These are phyloP conservation scores for Dendrobium officinale DNA, from an alignment of 106 monocot species.

Conservation along the genomic window DNA sequence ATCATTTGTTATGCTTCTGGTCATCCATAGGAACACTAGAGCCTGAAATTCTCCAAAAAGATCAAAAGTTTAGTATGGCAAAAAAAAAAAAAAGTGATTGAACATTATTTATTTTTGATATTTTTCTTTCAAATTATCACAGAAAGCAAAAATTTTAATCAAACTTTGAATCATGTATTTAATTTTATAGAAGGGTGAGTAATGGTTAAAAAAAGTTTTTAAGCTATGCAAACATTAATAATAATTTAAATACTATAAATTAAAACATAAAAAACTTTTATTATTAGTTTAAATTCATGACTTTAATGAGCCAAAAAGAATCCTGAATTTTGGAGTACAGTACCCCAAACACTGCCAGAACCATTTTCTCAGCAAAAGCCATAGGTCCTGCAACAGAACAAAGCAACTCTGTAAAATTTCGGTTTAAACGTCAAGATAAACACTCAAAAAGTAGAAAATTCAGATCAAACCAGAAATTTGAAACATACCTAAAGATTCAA, in stretches of 20 bases:
- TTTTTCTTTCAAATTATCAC: neutral
- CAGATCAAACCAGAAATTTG: neutral
- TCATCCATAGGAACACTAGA: conserved; percentile 94
- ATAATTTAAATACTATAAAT: no score
- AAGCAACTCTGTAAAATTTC: neutral
- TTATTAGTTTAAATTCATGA: no score
- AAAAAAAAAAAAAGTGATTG: no score
- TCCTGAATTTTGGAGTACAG: no score
- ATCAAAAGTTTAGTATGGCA: no score
- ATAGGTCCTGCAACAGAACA: conserved; percentile 57
- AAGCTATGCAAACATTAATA: no score
- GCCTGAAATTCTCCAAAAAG: conserved; percentile 26
- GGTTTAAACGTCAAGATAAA: neutral
- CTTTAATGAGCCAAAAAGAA: no score
- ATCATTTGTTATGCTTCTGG: conserved; percentile 68
- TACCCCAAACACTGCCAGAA: conserved; percentile 78
- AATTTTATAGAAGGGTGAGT: no score
- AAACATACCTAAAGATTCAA: conserved; percentile 54
- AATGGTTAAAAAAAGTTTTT: no score
- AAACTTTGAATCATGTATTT: no score
- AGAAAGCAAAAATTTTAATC: no score
- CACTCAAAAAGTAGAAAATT: neutral
- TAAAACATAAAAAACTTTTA: no score
- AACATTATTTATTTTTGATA: neutral
- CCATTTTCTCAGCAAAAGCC: conserved; percentile 94